phyloP scores from a whole-genome alignment of 768 basidiomycete species.

The Imleria badia region DNA sequence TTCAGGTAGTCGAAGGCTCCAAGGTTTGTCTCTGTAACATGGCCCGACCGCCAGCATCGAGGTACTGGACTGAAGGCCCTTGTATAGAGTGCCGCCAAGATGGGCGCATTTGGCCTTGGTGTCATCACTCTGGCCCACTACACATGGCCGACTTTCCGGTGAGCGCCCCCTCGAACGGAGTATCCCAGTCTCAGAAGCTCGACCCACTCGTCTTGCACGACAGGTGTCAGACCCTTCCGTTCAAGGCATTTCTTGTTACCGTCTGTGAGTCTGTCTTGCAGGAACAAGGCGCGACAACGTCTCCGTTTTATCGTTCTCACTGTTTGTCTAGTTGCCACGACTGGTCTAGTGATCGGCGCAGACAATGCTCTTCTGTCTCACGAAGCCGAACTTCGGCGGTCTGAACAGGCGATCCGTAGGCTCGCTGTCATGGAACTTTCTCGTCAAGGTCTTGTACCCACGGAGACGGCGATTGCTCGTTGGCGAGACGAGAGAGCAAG shows the following conservation, averaged over 20 bases:
- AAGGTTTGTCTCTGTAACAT: slow-evolving; percentile 40
- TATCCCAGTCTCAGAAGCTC: neutral
- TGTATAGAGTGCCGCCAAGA: slow-evolving; percentile 51
- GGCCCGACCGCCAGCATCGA: neutral
- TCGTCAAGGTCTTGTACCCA: slow-evolving; percentile 70
- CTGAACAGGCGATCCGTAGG: slow-evolving; percentile 68
- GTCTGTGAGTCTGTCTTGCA: slow-evolving; percentile 48
- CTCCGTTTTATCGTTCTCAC: neutral
- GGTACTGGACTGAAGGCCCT: neutral
- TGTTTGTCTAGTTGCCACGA: slow-evolving; percentile 48
- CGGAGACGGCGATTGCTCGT: slow-evolving; percentile 79
- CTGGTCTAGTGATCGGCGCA: slow-evolving; percentile 72
- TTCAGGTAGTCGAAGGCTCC: slow-evolving; percentile 60
- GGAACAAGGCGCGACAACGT: too few relatives aligned
- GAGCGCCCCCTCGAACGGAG: slow-evolving; percentile 14
- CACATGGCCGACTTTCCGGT: slow-evolving; percentile 76
- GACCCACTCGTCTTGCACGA: neutral
- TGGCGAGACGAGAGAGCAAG: slow-evolving; percentile 59
- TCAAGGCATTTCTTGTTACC: slow-evolving; percentile 78
- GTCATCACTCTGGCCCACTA: slow-evolving; percentile 62
- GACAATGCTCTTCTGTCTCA: slow-evolving; percentile 73
- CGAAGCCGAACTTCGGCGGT: slow-evolving; percentile 61
- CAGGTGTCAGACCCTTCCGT: slow-evolving; percentile 76
- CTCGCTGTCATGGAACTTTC: slow-evolving; percentile 76
- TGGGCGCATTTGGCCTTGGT: slow-evolving; percentile 57